These are phyloP conservation scores for Hylodesmum podocarpum DNA, from an alignment of 306 rosid genomes.

Conservation along the genomic window DNA sequence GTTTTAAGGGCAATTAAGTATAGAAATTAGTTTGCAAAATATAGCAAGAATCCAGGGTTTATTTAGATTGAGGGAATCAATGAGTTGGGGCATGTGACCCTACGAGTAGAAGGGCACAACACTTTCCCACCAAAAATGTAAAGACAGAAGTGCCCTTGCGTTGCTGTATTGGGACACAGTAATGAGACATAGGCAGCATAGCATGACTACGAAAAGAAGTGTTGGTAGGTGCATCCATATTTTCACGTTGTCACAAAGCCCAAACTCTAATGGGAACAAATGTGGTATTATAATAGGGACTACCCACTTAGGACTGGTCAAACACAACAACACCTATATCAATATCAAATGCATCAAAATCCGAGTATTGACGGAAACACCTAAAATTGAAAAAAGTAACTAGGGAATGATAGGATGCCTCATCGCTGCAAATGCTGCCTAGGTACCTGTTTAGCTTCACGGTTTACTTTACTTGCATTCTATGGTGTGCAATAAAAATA, in stretches of 20 bases:
- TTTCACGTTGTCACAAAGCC: slow-evolving; percentile 39
- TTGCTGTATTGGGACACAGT: slow-evolving; percentile 26
- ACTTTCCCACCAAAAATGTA: background rate
- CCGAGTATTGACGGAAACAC: background rate
- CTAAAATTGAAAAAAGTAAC: background rate
- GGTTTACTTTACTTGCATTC: background rate
- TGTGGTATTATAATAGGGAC: slow-evolving; percentile 19
- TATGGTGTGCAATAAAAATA: background rate
- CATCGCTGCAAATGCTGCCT: background rate
- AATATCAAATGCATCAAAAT: slow-evolving; percentile 25
- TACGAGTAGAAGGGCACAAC: background rate
- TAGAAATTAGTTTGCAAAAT: slow-evolving; percentile 12
- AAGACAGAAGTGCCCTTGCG: slow-evolving; percentile 13
- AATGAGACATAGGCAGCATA: slow-evolving; percentile 18
- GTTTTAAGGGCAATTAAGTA: slow-evolving; percentile 15
- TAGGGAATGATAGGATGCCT: background rate
- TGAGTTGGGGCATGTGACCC: slow-evolving; percentile 24
- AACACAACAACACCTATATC: slow-evolving; percentile 41
- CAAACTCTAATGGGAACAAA: slow-evolving; percentile 38
- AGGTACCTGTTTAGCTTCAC: background rate
- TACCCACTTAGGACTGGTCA: slow-evolving; percentile 42
- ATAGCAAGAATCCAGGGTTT: slow-evolving; percentile 31
- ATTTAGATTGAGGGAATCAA: slow-evolving; percentile 28
- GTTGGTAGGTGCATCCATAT: slow-evolving; percentile 33
- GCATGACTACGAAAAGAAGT: slow-evolving; percentile 22